These are phyloP conservation scores for Globisporangium ultimum DNA, from an alignment of 352 stramenopile genomes.

Conservation along the genomic window DNA sequence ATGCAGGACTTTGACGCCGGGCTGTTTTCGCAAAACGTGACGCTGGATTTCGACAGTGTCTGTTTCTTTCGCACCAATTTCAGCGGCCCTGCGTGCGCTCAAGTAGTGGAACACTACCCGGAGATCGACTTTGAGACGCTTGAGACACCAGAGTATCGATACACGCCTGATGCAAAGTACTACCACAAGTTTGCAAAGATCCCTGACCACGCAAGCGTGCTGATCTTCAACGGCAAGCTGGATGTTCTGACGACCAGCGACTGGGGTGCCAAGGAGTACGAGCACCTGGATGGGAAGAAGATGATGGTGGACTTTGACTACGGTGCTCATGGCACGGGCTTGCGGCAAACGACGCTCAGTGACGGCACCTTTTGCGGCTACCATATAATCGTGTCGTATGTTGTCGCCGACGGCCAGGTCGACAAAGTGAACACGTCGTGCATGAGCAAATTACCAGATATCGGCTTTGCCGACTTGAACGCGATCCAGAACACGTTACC, in stretches of 20 bases:
- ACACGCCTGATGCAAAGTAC: conserved; percentile 29
- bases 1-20: conserved; percentile 1
- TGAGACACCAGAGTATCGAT: conserved; percentile 15
- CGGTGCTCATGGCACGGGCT: conserved; percentile 19
- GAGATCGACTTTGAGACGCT: background rate
- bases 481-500: conserved; percentile 3
- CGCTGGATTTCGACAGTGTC: conserved; percentile 6
- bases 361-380: conserved; percentile 14
- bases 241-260: conserved; percentile 28
- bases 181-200: conserved; percentile 20
- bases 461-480: conserved; percentile 4
- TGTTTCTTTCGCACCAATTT: conserved; percentile 19
- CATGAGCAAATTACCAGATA: conserved; percentile 9
- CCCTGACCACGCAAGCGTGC: conserved; percentile 17
- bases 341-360: conserved; percentile 5
- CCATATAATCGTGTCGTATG: conserved; percentile 16
- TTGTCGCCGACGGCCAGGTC: conserved; percentile 15
- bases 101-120: background rate
- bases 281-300: conserved; percentile 17
- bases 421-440: conserved; percentile 23
- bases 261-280: conserved; percentile 12
- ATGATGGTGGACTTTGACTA: conserved; percentile 22
- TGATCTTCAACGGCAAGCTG: conserved; percentile 29
- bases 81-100: conserved; percentile 11
- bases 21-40: conserved; percentile 7